A percentile compares a stretch with the other conserved stretches of the same genome.
Evolutionary conservation across 208 protist species (phyloP).

Genomic region (Trypanosoma theileri): DNA sequence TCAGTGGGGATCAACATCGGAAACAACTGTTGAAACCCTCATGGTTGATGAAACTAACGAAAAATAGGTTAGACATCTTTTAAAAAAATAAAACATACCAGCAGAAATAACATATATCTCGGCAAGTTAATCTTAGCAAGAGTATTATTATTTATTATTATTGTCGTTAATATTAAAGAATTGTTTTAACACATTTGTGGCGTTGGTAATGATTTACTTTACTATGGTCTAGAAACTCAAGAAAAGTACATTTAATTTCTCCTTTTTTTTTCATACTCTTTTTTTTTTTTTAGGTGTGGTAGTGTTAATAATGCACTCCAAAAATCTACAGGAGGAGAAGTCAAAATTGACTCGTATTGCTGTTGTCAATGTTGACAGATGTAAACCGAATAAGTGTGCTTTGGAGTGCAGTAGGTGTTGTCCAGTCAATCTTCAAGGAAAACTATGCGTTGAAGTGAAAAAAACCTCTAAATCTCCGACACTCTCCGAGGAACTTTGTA

Average conservation of each 20-base stretch:
- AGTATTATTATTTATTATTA: no score
- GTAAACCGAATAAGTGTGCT: conserved; percentile 99
- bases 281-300: conserved; percentile 8
- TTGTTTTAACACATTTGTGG: no score
- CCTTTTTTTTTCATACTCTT: conserved; percentile 10
- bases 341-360: conserved; percentile 98
- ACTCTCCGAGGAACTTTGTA: conserved; percentile 99
- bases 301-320: conserved; percentile 57
- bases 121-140: no score
- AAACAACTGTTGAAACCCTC: conserved; percentile 5
- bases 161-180: no score
- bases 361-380: conserved; percentile 98
- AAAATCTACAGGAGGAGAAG: conserved; percentile 63
- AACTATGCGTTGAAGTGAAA: conserved; percentile 99
- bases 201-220: no score
- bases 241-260: background rate
- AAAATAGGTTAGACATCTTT: background rate
- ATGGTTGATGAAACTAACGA: conserved; percentile 7
- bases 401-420: conserved; percentile 99
- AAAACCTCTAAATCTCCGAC: conserved; percentile 91
- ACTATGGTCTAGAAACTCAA: no score
- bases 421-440: conserved; percentile 98
- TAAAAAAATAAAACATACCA: no score
- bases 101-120: no score
- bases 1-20: background rate